Percentiles rank a stretch among this genome's conserved stretches.
These are phyloP conservation scores for Chiua virens DNA, from an alignment of 768 basidiomycete genomes.

Conservation along the genomic window DNA sequence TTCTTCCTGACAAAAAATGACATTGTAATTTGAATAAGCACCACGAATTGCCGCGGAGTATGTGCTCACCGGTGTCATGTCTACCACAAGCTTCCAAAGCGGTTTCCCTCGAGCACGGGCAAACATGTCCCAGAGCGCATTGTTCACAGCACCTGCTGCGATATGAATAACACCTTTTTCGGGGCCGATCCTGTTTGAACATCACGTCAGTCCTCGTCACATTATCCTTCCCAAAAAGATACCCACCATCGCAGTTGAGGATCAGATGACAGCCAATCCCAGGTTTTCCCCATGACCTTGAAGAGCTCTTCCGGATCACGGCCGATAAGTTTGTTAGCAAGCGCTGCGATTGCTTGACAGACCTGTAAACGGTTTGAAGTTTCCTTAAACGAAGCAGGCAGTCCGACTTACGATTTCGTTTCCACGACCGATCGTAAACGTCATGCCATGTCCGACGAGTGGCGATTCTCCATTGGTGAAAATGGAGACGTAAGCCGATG, in stretches of 20 bases:
- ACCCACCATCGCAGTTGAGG: constrained; percentile 85
- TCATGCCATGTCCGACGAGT: constrained; percentile 90
- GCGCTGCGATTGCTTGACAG: constrained; percentile 74
- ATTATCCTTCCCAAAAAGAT: background rate
- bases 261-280: constrained; percentile 85
- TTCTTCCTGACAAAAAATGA: constrained; percentile 63
- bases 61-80: constrained; percentile 71
- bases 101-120: constrained; percentile 80
- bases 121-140: constrained; percentile 94
- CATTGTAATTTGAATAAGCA: background rate
- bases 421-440: constrained; percentile 91
- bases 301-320: constrained; percentile 83
- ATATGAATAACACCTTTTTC: constrained; percentile 96
- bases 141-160: constrained; percentile 84
- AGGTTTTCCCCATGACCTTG: constrained; percentile 86
- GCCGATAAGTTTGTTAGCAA: constrained; percentile 80
- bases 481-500: constrained; percentile 85
- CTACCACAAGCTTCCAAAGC: constrained; percentile 90
- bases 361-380: constrained; percentile 46
- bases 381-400: background rate
- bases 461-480: constrained; percentile 61
- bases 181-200: constrained; percentile 72
- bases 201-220: background rate
- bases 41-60: background rate
- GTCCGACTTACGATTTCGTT: constrained; percentile 75